Base-by-base conservation (phyloP, 2,329 filamentous ascomycete genomes). In the Xylaria sp. region DNA sequence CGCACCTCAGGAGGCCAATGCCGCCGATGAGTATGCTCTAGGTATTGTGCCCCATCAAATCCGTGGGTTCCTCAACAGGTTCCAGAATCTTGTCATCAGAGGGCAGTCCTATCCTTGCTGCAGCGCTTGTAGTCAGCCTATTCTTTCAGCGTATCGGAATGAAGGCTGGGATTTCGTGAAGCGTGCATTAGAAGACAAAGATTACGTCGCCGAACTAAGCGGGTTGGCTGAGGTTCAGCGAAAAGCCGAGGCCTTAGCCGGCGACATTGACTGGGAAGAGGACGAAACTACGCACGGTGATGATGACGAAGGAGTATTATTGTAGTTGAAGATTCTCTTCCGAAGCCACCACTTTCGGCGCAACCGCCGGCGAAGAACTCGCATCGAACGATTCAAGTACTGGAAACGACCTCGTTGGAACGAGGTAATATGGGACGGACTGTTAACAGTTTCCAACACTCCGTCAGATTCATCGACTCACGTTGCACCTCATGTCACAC, bases 81-180 rank as follows among this genome's bases (percentile, higher is more conserved):
- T 93, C 79, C 88, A 90, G 75, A 94, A 91, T 71, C 84, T 94
- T 68, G 84, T 91, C 44, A 90, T 96, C 72, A 88, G 87, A 62
- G 92, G 92, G 9, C 86, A 88, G 73, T 91, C 92, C 0, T 97
- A 94, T 78, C 90, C 93, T 65, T 91, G 90, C 79, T 97, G 93
- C 80, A 93, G 92, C 58, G 93, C 92, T 1, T 97, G 93, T 76
- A 93, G 91, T 71, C 86, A 87, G 40, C 88, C 86, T 51, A 89
- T 97, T 32, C 79, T 95, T 0, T 83, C 86, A 0, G 88, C 88
- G 0, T 96, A 94, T 77, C 85, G 88, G 54, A 78, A 81, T 1
- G 87, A 90, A 54, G 91, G 90, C 0, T 97, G 93, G 92, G 87
- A 84, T 0, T 97, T 97, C 78, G 88, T 96, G 40, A 91, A 91